Base-by-base conservation (phyloP, 371 early-diverging fungal species). In the Dinochytrium kinnereticum region DNA sequence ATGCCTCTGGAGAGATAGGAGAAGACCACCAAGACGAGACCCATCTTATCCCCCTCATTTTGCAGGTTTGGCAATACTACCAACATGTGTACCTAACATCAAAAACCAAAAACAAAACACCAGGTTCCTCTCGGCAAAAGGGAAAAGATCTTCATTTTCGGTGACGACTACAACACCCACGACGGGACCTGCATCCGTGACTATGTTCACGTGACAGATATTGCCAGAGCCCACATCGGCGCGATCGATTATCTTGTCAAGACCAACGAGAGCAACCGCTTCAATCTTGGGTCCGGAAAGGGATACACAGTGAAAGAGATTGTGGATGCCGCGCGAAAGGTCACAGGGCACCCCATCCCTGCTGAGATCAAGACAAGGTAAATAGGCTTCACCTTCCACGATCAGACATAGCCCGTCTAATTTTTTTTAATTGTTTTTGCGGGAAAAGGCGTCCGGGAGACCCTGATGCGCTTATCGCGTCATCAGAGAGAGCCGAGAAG, bases 141-240 rank as follows among this genome's bases (percentile, higher is more conserved):
- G 31, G 77, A 81, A 21, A 76, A 83, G 64, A 70, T 85, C 59
- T 81, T 73, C 69, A 77, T 86, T 36, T 86, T 77, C 72, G 87
- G 87, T 34, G 74, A 79, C 66, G 85, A 86, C 69, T 86, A 86
- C 77, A 57, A 69, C 15, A 85, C 84, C 38, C 55, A 50, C 31
- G 86, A 84, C 68, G 86, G 87, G 13, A 81, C 85, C n/a, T 75
- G 82, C 69, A 69, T 83, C 39, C 53, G 85, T 24, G 85, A 86
- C 68, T 84, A 84, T 73, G 80, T 88, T 30, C 86, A 88, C 70
- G 86, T 86, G 19, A 79, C 80, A 21, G 87, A 86, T 67, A 64
- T 86, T 10, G 83, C 85, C 38, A 57, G 74, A 5, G 87, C 80
- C n/a, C 87, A 86, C 70, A 77, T 86, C 59, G 55, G 66, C 59